Base-by-base conservation (phyloP, 108 stramenopile species). In the Cyclotella atomus region DNA sequence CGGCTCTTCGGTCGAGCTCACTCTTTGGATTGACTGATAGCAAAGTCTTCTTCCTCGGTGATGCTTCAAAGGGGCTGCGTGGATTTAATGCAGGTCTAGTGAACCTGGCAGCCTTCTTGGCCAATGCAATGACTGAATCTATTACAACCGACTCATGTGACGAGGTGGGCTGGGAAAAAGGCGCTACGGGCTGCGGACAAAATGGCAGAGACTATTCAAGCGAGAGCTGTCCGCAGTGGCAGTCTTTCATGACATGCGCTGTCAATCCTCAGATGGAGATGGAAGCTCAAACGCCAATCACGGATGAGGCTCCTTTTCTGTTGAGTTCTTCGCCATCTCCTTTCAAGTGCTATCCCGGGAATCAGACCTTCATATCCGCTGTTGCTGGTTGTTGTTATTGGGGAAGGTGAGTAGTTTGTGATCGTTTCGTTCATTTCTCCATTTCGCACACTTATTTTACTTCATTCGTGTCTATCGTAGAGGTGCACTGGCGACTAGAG, bases 391-490 rank as follows among this genome's bases (percentile, higher is more conserved):
- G 79, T 28, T 75, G 73, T 34, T 80, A 24, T 29, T 80, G 79
- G 79, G 79, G 79, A 17, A 49, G 79, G 46, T 73, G 57, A 29
- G 79, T n/a, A n/a, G n/a, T n/a, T n/a, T n/a, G n/a, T n/a, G n/a
- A n/a, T n/a, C 21, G 56, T 29, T 2, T 7, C 29, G 14, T 47
- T 8, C 6, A 2, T 63, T 16, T 15, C 21, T 45, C 27, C 10
- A 60, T 33, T 15, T 23, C 15, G 2, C 49, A 33, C 3, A 4
- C 49, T n/a, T 34, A 19, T 63, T 45, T 16, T 55, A n/a, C 36
- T 25, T 55, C 2, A 12, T 57, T 30, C 29, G 19, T 30, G 32
- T 8, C 2, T 28, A 28, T 60, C 27, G 29, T n/a, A 60, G 49
- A 43, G 56, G 52, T 25, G 68, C 55, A 43, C 57, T 68, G 25